Percentiles rank a stretch among this genome's conserved stretches.
Evolutionary conservation across 495 filamentous ascomycete genomes (phyloP).

Genomic region (Stereocaulon alpinum): DNA sequence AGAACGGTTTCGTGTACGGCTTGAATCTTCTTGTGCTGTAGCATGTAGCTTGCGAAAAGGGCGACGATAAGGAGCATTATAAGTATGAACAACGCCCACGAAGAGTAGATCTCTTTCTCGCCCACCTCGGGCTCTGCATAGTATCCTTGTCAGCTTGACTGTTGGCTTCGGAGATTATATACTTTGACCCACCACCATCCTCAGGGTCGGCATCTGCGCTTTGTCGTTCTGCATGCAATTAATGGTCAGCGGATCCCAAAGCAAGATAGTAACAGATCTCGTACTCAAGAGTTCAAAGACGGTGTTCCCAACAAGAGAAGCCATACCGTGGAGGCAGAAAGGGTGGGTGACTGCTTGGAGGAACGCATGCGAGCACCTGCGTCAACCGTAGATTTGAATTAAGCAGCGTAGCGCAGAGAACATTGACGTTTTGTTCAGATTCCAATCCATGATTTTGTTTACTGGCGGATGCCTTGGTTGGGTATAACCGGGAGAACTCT

Average conservation of each 20-base stretch:
- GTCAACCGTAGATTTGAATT: background rate
- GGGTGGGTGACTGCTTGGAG: background rate
- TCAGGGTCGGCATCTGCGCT: conserved; percentile 36
- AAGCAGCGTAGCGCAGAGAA: background rate
- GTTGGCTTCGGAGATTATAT: conserved; percentile 2
- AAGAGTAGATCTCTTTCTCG: conserved; percentile 83
- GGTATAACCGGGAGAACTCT: background rate
- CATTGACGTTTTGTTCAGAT: background rate
- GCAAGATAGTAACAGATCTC: conserved; percentile 21
- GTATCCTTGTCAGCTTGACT: conserved; percentile 5
- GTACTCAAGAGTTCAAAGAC: conserved; percentile 33
- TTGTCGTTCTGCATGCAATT: conserved; percentile 19
- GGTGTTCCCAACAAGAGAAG: conserved; percentile 28
- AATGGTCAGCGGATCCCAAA: conserved; percentile 1
- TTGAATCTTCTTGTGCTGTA: conserved; percentile 90
- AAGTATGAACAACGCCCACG: conserved; percentile 94
- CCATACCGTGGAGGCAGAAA: conserved; percentile 22
- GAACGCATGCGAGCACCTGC: conserved; percentile 1
- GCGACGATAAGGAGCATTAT: conserved; percentile 86
- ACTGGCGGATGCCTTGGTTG: no score
- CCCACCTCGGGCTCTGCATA: conserved; percentile 48
- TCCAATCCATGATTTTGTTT: background rate
- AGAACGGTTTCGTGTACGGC: conserved; percentile 96
- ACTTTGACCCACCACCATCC: conserved; percentile 35
- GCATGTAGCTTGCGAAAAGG: conserved; percentile 91